These are phyloP conservation scores for Candida sonorensis DNA, from an alignment of 805 yeast genomes.

Conservation along the genomic window DNA sequence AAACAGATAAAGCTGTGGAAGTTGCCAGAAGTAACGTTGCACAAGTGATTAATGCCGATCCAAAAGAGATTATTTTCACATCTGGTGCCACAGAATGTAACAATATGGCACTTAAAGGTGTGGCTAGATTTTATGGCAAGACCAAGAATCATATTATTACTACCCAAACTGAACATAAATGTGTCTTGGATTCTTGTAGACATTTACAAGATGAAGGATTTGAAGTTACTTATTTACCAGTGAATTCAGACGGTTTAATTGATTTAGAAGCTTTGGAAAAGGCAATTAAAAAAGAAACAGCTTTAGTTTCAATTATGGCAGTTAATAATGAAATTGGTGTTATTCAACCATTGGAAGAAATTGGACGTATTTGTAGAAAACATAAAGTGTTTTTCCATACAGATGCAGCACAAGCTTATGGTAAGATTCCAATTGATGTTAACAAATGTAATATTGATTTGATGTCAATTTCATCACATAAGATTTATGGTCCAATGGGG, in stretches of 20 bases:
- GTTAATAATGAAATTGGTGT: conserved; percentile 99
- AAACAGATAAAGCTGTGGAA: conserved; percentile 89
- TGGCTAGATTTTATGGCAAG: conserved; percentile 84
- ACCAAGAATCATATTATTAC: conserved; percentile 93
- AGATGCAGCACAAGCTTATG: conserved; percentile 96
- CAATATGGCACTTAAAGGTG: conserved; percentile 93
- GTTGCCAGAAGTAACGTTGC: conserved; percentile 81
- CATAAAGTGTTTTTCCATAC: conserved; percentile 94
- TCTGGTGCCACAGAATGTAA: conserved; percentile 98
- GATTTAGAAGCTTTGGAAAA: conserved; percentile 69
- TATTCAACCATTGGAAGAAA: conserved; percentile 90
- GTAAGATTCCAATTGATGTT: conserved; percentile 89
- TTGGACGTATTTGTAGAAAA: conserved; percentile 79
- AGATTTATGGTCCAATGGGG: conserved; percentile 97
- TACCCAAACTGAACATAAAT: conserved; percentile 95
- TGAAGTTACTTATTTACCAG: conserved; percentile 91
- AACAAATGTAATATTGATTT: conserved; percentile 89
- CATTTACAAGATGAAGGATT: conserved; percentile 94
- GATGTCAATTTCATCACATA: conserved; percentile 91
- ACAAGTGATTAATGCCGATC: conserved; percentile 79
- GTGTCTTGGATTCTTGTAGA: conserved; percentile 96
- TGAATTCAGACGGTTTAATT: conserved; percentile 71
- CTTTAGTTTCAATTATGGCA: conserved; percentile 88
- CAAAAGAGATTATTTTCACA: conserved; percentile 94
- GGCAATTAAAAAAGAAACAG: conserved; percentile 86